Percentiles rank a stretch among this genome's conserved stretches.
These are phyloP conservation scores for Aspergillus bombycis DNA, from an alignment of 2,329 filamentous ascomycete genomes.

Conservation along the genomic window DNA sequence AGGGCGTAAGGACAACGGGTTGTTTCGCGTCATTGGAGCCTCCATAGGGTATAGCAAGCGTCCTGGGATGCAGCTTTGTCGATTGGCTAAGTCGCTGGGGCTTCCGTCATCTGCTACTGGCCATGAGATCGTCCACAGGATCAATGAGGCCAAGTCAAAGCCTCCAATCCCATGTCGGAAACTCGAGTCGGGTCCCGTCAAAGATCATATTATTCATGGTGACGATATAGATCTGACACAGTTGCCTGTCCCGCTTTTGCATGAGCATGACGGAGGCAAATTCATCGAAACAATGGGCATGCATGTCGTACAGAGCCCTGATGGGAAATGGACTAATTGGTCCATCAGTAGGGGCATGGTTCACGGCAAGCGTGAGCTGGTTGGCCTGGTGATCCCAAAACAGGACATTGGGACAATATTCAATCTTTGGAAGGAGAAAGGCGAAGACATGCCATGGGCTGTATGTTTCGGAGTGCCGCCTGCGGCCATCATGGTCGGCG, in stretches of 20 bases:
- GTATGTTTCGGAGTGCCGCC: conserved; percentile 23
- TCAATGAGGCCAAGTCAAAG: conserved; percentile 17
- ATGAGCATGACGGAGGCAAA: conserved; percentile 22
- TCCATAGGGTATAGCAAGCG: background rate
- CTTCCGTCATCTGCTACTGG: conserved; percentile 12
- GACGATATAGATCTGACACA: conserved; percentile 26
- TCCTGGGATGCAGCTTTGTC: conserved; percentile 16
- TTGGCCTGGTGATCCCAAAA: conserved; percentile 22
- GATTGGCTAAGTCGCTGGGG: conserved; percentile 21
- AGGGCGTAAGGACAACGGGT: conserved; percentile 1
- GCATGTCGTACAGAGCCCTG: conserved; percentile 25
- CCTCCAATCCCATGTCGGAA: conserved; percentile 15
- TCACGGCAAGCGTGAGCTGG: conserved; percentile 14
- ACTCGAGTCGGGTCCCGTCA: conserved; percentile 18
- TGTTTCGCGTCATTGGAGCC: conserved; percentile 17
- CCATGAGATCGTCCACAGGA: conserved; percentile 19
- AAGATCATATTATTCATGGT: conserved; percentile 23
- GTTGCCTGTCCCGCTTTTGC: conserved; percentile 24
- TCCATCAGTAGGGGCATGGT: conserved; percentile 26
- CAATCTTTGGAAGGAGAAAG: conserved; percentile 25
- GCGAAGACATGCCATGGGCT: conserved; percentile 26
- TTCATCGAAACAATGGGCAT: conserved; percentile 24
- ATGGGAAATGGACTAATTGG: conserved; percentile 25
- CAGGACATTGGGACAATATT: conserved; percentile 25
- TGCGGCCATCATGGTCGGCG: conserved; percentile 22